Conservation (phyloP, 2,329 filamentous ascomycete genomes). For the Apiospora sp. region DNA sequence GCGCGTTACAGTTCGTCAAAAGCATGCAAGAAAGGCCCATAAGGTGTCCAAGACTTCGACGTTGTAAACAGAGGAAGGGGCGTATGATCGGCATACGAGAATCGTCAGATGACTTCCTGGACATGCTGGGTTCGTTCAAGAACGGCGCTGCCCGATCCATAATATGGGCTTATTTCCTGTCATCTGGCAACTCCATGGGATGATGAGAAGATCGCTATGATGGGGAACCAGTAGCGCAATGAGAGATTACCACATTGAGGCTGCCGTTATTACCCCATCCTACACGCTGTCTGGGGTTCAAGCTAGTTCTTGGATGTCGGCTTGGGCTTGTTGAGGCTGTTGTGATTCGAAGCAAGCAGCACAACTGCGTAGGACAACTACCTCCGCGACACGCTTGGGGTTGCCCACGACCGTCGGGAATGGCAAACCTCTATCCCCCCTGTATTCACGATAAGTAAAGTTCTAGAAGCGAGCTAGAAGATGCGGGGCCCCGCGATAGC, state of each 20-base stretch:
- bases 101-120: background rate
- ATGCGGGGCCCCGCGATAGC: conserved; percentile 23
- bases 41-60: background rate
- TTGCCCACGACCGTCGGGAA: background rate
- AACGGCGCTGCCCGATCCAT: background rate
- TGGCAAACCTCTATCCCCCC: background rate
- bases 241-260: background rate
- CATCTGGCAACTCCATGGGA: background rate
- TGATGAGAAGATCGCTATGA: background rate
- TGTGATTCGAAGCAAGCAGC: background rate
- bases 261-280: background rate
- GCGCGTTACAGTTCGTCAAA: background rate
- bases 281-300: background rate
- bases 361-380: background rate
- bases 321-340: background rate
- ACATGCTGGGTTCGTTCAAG: background rate
- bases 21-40: background rate
- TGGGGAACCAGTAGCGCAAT: background rate
- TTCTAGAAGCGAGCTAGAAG: conserved; percentile 22
- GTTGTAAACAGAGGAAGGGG: background rate
- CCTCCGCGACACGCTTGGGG: background rate
- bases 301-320: background rate
- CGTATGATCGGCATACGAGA: background rate
- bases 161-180: too few species aligned
- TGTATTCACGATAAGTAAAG: background rate